Percentiles rank a stretch among this genome's conserved stretches.
Conservation (phyloP, 2,329 filamentous ascomycete species). For the Saccharata proteae region DNA sequence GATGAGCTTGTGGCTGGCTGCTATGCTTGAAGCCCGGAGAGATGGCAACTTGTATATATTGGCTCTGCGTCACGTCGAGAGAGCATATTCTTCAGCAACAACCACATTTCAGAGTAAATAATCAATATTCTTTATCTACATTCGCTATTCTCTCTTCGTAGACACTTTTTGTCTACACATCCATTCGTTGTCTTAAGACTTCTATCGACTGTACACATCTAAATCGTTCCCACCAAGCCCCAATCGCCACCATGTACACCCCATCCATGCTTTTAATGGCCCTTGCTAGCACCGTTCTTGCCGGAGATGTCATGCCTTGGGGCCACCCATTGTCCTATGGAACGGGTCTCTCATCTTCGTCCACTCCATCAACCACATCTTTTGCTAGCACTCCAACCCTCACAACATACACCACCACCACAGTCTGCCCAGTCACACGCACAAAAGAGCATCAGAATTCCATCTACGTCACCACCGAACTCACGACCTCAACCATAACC, state of each 20-base stretch:
- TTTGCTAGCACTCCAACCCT: slow-evolving; percentile 11
- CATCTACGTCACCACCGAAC: slow-evolving; percentile 18
- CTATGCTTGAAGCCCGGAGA: no score
- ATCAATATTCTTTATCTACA: no score
- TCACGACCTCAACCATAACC: slow-evolving; percentile 25
- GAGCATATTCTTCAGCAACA: no score
- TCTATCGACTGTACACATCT: no score
- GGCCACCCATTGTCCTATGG: not conserved
- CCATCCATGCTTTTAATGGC: slow-evolving; percentile 3
- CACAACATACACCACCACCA: slow-evolving; percentile 20
- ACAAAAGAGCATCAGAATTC: slow-evolving; percentile 13
- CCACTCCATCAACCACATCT: not conserved
- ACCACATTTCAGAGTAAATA: no score
- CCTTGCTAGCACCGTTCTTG: slow-evolving; percentile 3
- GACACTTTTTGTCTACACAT: no score
- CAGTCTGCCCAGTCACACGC: slow-evolving; percentile 19
- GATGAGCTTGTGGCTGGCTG: no score
- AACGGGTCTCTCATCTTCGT: not conserved
- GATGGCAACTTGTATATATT: no score
- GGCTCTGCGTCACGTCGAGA: no score
- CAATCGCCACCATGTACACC: slow-evolving; percentile 2
- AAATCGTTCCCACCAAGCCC: no score
- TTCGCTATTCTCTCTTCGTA: no score
- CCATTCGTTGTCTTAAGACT: no score
- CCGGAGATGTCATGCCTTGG: slow-evolving; percentile 1